Base-by-base conservation (phyloP, 352 stramenopile genomes). In the Pythium coloratum region DNA sequence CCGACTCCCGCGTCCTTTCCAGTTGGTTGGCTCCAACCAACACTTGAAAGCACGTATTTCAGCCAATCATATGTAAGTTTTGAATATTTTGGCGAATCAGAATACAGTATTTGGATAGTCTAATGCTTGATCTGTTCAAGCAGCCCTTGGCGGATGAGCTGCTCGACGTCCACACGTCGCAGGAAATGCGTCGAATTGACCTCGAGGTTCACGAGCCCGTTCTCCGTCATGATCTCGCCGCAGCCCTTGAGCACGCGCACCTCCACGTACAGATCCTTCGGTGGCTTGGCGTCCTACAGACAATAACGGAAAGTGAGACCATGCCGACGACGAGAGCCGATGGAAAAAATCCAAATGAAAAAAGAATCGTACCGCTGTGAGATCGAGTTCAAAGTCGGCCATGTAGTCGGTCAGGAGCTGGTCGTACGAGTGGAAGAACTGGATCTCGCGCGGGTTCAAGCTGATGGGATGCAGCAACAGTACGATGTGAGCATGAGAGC, bases 341-440 rank as follows among this genome's bases (percentile, higher is more conserved):
- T 24, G 20, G 20, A 24, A 24, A 24, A 24, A 24, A 24, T 24
- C 20, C 20, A 24, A 24, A 24, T 24, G 20, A 24, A 24, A 24
- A 28, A 36, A 9, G 1, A 0, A 5, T 59, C 66, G 40, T 49
- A 96, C 89, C 59, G 90, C 81, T 7, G 87, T 88, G 30, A 97
- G 74, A 44, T 97, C 90, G 54, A 97, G 81, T 55, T 94, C 86
- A 64, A 96, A 92, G 55, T 89, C 78, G 36, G 85, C 67, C 88
- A 97, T 97, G 76, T 97, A 97, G 53, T 95, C 80, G 36, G 87
- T 96, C 20, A 97, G 80, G 28, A 97, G 72, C 72, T 96, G 83
- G 74, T 97, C 91, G 75, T 97, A 97, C 50, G 78, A 75, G 71
- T 96, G 88, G 72, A 97, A 97, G 67, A 97, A 95, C 66, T 97